These are phyloP conservation scores for Amaranthus palmeri DNA, from an alignment of 148 eudicot species.

Conservation along the genomic window DNA sequence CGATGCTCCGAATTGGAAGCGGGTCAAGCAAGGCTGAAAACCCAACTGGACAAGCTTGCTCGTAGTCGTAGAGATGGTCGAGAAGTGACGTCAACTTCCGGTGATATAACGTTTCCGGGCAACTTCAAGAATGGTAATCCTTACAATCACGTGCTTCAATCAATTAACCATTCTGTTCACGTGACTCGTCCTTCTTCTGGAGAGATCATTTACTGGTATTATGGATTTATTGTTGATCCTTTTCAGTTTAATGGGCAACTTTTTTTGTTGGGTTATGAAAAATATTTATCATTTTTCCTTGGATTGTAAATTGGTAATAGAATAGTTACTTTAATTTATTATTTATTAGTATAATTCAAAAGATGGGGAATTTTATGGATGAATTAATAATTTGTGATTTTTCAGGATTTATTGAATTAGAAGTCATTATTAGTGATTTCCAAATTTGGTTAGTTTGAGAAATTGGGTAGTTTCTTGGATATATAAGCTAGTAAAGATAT, in stretches of 20 bases:
- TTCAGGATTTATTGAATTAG: background rate
- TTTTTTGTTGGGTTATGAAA: background rate
- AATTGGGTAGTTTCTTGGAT: conserved; percentile 1
- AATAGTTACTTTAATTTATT: background rate
- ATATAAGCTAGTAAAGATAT: background rate
- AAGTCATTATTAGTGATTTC: background rate
- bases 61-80: background rate
- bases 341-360: too few relatives aligned
- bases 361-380: too few relatives aligned
- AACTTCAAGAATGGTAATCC: conserved; percentile 17
- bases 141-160: conserved; percentile 27
- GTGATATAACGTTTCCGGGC: conserved; percentile 16
- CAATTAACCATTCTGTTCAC: conserved; percentile 24
- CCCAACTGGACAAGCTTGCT: conserved; percentile 13
- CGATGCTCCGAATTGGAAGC: conserved; percentile 30
- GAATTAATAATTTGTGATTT: background rate
- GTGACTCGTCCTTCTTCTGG: conserved; percentile 19
- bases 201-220: conserved; percentile 22
- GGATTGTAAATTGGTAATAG: conserved; percentile 3
- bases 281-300: background rate
- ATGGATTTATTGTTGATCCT: background rate
- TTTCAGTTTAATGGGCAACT: background rate
- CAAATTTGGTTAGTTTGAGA: background rate
- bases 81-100: conserved; percentile 8
- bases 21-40: conserved; percentile 19